phyloP scores from a whole-genome alignment of 2,329 filamentous ascomycete genomes.

The Beauveria pseudobassiana region DNA sequence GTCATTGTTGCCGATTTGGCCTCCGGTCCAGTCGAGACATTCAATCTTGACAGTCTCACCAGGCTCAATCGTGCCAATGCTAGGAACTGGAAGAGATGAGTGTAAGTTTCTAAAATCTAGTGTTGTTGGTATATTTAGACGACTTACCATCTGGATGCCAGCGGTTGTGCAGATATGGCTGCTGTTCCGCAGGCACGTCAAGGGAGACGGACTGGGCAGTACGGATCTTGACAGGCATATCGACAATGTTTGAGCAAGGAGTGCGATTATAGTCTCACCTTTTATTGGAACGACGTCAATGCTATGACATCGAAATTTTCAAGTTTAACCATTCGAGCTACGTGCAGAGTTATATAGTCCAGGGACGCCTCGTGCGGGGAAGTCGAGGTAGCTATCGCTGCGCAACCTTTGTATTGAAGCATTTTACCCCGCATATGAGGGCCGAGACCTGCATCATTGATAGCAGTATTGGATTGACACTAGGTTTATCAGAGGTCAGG shows the following conservation, averaged over 20 bases:
- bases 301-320: background rate
- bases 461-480: background rate
- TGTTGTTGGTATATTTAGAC: background rate
- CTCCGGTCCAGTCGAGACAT: conserved; percentile 78
- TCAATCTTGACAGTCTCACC: conserved; percentile 90
- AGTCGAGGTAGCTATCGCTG: background rate
- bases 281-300: background rate
- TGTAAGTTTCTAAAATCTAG: background rate
- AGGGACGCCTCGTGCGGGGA: background rate
- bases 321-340: background rate
- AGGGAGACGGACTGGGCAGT: conserved; percentile 67
- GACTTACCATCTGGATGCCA: conserved; percentile 83
- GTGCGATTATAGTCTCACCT: background rate
- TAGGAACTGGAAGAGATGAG: conserved; percentile 54
- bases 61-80: conserved; percentile 64
- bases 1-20: conserved; percentile 85
- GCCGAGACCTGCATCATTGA: background rate
- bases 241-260: background rate
- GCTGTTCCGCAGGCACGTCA: conserved; percentile 62
- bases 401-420: background rate
- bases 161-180: conserved; percentile 68
- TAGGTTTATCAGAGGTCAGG: conserved; percentile 4
- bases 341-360: background rate
- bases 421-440: background rate
- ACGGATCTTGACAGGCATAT: conserved; percentile 45